These are phyloP conservation scores for Discostella pseudostelligera DNA, from an alignment of 108 stramenopile species.

Conservation along the genomic window DNA sequence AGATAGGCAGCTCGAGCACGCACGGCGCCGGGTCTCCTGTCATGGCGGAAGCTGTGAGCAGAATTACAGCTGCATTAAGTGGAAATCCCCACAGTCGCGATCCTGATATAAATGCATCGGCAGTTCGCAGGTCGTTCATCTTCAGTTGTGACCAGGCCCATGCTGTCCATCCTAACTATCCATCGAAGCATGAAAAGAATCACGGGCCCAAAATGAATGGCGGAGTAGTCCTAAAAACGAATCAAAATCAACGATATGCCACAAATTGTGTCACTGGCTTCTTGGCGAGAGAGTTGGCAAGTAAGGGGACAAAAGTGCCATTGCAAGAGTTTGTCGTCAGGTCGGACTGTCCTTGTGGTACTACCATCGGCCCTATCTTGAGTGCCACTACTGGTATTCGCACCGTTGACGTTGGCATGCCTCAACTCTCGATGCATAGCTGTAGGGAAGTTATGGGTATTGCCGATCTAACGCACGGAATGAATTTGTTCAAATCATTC, in stretches of 20 bases:
- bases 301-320: constrained; percentile 51
- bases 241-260: constrained; percentile 89
- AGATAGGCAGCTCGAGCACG: constrained; percentile 82
- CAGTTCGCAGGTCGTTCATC: constrained; percentile 71
- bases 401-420: constrained; percentile 93
- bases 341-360: constrained; percentile 90
- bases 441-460: constrained; percentile 89
- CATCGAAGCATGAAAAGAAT: constrained; percentile 82
- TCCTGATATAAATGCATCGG: constrained; percentile 54
- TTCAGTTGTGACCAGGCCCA: constrained; percentile 92
- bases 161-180: constrained; percentile 93
- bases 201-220: constrained; percentile 88
- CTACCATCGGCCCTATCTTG: constrained; percentile 92
- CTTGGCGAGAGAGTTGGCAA: constrained; percentile 81
- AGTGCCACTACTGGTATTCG: constrained; percentile 85
- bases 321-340: constrained; percentile 82
- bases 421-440: constrained; percentile 91
- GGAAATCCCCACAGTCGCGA: constrained; percentile 46
- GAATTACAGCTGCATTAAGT: constrained; percentile 68
- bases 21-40: constrained; percentile 94
- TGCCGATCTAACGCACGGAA: constrained; percentile 70
- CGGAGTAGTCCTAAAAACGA: constrained; percentile 92
- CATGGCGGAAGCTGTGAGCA: constrained; percentile 76
- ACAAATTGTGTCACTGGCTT: constrained; percentile 90
- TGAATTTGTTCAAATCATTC: constrained; percentile 67